Conservation (phyloP, 164 flowering plant genomes). For the Umbellularia californica region DNA sequence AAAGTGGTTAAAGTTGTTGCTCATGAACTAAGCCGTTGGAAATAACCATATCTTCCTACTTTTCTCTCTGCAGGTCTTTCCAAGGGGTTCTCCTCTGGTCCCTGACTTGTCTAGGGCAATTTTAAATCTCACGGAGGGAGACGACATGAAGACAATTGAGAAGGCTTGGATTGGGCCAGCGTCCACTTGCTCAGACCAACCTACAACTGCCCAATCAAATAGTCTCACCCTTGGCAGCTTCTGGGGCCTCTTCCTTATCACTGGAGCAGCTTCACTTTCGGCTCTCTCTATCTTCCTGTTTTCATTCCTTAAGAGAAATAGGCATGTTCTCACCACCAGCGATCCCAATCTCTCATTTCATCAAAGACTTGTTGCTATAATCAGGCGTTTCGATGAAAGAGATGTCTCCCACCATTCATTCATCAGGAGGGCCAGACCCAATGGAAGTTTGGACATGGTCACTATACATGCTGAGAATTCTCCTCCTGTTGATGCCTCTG, state of each 20-base stretch:
- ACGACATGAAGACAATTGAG: conserved; percentile 3
- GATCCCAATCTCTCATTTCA: background rate
- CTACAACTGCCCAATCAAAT: background rate
- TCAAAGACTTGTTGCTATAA: background rate
- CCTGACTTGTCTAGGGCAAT: conserved; percentile 23
- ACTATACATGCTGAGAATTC: background rate
- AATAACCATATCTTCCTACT: background rate
- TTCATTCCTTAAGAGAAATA: background rate
- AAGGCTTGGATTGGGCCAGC: background rate
- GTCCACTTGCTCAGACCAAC: conserved; percentile 2
- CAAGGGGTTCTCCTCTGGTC: conserved; percentile 27
- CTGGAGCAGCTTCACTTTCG: conserved; percentile 5
- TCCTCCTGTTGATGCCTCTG: background rate
- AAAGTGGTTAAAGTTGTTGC: background rate
- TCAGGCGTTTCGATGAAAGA: conserved; percentile 1
- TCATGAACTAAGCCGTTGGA: background rate
- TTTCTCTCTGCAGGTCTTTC: conserved; percentile 40
- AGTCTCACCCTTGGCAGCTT: conserved; percentile 12
- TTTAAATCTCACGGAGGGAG: conserved; percentile 14
- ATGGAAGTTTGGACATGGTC: background rate
- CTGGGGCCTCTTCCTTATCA: conserved; percentile 15
- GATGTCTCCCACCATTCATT: background rate
- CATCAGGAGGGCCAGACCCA: background rate
- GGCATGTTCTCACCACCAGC: background rate
- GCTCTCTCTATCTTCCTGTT: conserved; percentile 8